Evolutionary conservation across 805 yeast species (phyloP).

Genomic region (Cyberlindnera xylosilytica): DNA sequence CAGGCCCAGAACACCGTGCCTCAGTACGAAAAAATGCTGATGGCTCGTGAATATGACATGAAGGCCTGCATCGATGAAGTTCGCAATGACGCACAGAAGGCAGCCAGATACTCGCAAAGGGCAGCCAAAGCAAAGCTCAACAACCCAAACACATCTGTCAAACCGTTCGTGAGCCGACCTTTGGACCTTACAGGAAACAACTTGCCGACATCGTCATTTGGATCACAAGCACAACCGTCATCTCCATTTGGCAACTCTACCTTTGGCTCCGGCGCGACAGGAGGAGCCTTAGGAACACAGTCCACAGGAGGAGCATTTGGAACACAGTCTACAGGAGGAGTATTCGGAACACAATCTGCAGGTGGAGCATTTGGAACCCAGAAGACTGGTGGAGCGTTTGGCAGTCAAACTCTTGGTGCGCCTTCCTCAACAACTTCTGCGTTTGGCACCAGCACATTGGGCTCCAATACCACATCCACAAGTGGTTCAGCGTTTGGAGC

Average conservation of each 20-base stretch:
- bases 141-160: constrained; percentile 26
- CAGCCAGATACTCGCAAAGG: constrained; percentile 54
- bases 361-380: constrained; percentile 2
- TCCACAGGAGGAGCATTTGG: constrained; percentile 1
- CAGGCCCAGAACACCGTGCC: constrained; percentile 33
- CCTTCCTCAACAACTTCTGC: constrained; percentile 4
- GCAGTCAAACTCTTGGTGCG: neutral
- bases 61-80: constrained; percentile 43
- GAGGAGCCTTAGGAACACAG: constrained; percentile 2
- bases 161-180: constrained; percentile 34
- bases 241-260: neutral
- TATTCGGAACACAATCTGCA: neutral
- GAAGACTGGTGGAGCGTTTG: neutral
- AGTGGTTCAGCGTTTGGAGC: constrained; percentile 9
- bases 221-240: neutral
- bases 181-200: constrained; percentile 29
- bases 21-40: constrained; percentile 39
- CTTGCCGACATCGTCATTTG: neutral
- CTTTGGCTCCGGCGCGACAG: too few relatives aligned
- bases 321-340: neutral
- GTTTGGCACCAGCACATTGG: constrained; percentile 13
- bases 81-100: constrained; percentile 54
- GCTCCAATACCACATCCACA: constrained; percentile 1
- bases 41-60: constrained; percentile 46
- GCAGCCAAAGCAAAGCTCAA: constrained; percentile 34